phyloP scores from a whole-genome alignment of 148 eudicot genomes.

The Pharnaceum exiguum region DNA sequence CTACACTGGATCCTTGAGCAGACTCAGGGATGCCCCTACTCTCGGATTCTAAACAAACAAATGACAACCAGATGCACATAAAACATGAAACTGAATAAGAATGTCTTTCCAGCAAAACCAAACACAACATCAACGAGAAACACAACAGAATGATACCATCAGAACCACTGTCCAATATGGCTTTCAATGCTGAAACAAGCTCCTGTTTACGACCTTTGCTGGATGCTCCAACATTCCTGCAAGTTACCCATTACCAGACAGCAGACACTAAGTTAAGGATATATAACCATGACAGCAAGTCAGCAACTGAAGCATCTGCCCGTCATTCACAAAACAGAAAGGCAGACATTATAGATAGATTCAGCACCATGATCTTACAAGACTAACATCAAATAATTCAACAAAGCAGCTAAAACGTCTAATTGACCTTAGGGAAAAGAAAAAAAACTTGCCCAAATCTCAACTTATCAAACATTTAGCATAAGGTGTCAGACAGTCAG shows the following conservation, averaged over 20 bases:
- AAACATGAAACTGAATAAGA: background rate
- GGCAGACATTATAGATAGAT: no score
- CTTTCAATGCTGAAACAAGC: constrained; percentile 57
- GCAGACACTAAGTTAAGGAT: no score
- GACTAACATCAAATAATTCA: no score
- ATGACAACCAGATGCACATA: no score
- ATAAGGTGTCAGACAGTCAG: no score
- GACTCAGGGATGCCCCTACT: background rate
- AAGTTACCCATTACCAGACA: constrained; percentile 10
- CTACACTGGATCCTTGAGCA: constrained; percentile 4
- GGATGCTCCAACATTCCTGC: constrained; percentile 60
- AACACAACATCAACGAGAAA: background rate
- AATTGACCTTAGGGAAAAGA: no score
- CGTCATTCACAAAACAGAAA: no score
- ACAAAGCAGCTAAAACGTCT: no score
- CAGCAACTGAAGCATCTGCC: no score
- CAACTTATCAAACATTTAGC: background rate
- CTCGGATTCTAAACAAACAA: no score
- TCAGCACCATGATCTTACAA: no score
- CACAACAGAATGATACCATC: constrained; percentile 39
- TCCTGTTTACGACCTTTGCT: constrained; percentile 68
- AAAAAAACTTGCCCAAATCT: background rate
- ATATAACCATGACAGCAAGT: no score
- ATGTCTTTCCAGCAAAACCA: background rate
- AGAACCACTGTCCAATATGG: constrained; percentile 23